Base-by-base conservation (phyloP, 2,329 filamentous ascomycete genomes). In the Penicillium sp. region DNA sequence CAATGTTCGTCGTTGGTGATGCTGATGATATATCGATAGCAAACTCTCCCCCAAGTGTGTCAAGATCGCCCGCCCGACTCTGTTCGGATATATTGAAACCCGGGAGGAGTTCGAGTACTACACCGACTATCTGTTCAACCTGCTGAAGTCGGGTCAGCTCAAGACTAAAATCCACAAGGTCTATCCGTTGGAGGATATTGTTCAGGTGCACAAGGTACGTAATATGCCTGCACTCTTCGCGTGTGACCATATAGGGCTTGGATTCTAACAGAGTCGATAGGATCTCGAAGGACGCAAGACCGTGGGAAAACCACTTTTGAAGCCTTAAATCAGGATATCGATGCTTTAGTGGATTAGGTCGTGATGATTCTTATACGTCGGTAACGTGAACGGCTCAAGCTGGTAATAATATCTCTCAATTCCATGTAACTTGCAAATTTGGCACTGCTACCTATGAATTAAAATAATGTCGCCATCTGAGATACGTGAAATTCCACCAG, bases 271-370 rank as follows among this genome's bases (percentile, higher is more conserved):
- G 12, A 33, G 7, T 27, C 19, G 42, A 44, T 53, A 79, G 66
- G 89, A 95, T 68, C 77, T 96, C 37, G 87, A 95, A 71, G 80
- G 87, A 35, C 78, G 90, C 60, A 88, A 86, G 76, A 93, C 89
- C 2, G 88, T 83, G 10, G 91, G 91, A 14, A 95, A 95, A 75
- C 70, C 95, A 54, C 68, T 96, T 48, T 68, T 95, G 63, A 84
- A 84, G 72, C 79, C 82, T 39, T 84, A 61, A 65, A 41, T 8
- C 11, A 16, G 3, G 13, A 13, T 12, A 16, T 35, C 2, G 5
- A 8, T 3, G 8, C 35, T 10, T 13, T 13, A 30, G 22, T 18
- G 3, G 14, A 28, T 36, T 34, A n/a, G n/a, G n/a, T n/a, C 13
- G 11, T 27, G 14, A 10, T 9, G 2, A 40, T 18, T 40, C 12